These are phyloP conservation scores for Eutrema yunnanense DNA, from an alignment of 345 rosid genomes.

Conservation along the genomic window DNA sequence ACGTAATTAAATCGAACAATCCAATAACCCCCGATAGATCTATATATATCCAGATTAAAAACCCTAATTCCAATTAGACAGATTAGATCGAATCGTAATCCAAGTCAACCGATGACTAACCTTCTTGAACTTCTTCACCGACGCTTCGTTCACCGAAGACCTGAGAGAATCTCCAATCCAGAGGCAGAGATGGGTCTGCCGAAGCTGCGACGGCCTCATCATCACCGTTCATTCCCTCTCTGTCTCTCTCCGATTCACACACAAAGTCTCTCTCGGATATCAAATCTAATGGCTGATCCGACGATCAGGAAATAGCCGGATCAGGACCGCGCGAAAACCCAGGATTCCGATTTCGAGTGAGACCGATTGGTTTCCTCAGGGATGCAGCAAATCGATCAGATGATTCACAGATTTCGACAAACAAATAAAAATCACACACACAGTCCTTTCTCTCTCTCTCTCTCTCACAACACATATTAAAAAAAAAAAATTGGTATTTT, in stretches of 20 bases:
- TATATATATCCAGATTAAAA: background rate
- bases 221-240: conserved; percentile 27
- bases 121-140: conserved; percentile 98
- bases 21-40: conserved; percentile 9
- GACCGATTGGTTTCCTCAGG: background rate
- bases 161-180: conserved; percentile 98
- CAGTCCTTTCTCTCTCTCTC: conserved; percentile 9
- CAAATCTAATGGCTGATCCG: conserved; percentile 12
- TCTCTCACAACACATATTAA: background rate
- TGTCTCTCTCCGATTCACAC: conserved; percentile 7
- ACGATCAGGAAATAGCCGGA: conserved; percentile 11
- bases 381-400: conserved; percentile 14
- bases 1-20: background rate
- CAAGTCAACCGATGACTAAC: conserved; percentile 30
- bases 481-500: background rate
- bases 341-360: background rate
- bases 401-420: conserved; percentile 30
- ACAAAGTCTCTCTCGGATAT: background rate
- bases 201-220: conserved; percentile 29
- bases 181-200: conserved; percentile 39
- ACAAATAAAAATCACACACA: conserved; percentile 23
- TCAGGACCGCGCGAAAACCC: background rate
- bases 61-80: conserved; percentile 20
- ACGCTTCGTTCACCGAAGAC: conserved; percentile 95
- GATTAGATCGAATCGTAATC: conserved; percentile 5